Evolutionary conservation across 371 early-diverging fungal genomes (phyloP).

Genomic region (Paraphysoderma sedebokerense): DNA sequence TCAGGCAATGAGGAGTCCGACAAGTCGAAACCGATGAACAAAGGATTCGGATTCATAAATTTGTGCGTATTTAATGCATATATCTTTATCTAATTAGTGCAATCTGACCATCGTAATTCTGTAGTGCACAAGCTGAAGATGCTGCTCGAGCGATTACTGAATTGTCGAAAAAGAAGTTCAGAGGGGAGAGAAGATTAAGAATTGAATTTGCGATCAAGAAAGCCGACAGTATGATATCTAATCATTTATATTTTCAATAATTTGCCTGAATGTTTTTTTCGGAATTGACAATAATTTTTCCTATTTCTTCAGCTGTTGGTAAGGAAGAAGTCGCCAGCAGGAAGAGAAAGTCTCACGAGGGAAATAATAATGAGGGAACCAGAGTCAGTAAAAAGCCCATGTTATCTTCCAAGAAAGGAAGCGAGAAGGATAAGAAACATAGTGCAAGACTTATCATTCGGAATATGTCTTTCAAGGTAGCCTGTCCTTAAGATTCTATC

Average conservation of each 20-base stretch:
- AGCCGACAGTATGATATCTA: too few relatives aligned
- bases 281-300: too few relatives aligned
- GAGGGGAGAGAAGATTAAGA: constrained; percentile 37
- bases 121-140: constrained; percentile 62
- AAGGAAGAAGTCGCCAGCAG: too few relatives aligned
- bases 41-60: constrained; percentile 80
- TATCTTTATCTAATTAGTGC: background rate
- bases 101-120: background rate
- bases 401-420: too few relatives aligned
- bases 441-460: constrained; percentile 70
- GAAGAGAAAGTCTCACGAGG: too few relatives aligned
- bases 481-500: background rate
- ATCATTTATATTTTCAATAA: too few relatives aligned
- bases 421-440: too few relatives aligned
- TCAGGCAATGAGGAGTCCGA: constrained; percentile 16
- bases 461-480: constrained; percentile 62
- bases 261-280: too few relatives aligned
- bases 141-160: constrained; percentile 59
- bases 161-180: constrained; percentile 46
- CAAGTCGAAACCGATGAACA: constrained; percentile 36
- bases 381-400: too few relatives aligned
- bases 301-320: too few relatives aligned
- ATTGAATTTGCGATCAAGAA: constrained; percentile 61
- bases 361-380: too few relatives aligned
- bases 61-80: constrained; percentile 15